Evolutionary conservation across 345 rosid species (phyloP), one percentile per base, ranked within the genome.

Genomic region (Sapria himalayana): DNA sequence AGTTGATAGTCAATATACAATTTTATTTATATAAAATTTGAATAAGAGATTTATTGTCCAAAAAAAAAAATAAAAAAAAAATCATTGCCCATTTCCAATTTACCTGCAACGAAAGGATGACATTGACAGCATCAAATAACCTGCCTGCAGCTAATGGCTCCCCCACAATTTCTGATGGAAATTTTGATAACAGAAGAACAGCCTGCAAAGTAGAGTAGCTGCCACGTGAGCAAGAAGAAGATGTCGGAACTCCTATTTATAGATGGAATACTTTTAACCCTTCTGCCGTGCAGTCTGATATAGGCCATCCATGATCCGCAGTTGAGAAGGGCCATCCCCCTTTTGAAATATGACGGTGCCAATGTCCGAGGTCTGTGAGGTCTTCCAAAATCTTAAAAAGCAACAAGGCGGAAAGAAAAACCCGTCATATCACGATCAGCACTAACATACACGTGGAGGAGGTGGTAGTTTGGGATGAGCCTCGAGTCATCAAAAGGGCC

Each of bases 311-410:
- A 3, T 86, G 98, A 67, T 82, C 98, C 24, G 68, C 85, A 24
- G 93, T 82, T 39, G 98, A 89, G 65, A 82, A 89, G 48, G 95
- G 86, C 95, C 98, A 82, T 48, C 91, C 98, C 37, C 95, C 98
- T 64, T 82, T 89, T 41, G 98, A 89, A 61, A 89, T 79, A 67
- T 89, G 98, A 27, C 93, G 91, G 24, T 82, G 74, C 95, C 95
- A 82, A 58, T 37, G 62, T 23, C 58, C 49, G 55, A 76, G 84
- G 57, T 81, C 73, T 49, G 92, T 93, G 2, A 76, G 78, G 58
- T 86, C 73, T 29, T 76, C 93, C 52, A 46, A 16, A 29, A 81
- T 92, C 97, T 86, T 69, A 33, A 45, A 31, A 56, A 3, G 2
- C 17, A 2, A 35, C 12, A 3, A 21, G 5, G 9, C 3, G 9